Evolutionary conservation across 768 basidiomycete genomes (phyloP), one percentile per base, ranked within the genome.

Genomic region (Termitomyces titanicus): DNA sequence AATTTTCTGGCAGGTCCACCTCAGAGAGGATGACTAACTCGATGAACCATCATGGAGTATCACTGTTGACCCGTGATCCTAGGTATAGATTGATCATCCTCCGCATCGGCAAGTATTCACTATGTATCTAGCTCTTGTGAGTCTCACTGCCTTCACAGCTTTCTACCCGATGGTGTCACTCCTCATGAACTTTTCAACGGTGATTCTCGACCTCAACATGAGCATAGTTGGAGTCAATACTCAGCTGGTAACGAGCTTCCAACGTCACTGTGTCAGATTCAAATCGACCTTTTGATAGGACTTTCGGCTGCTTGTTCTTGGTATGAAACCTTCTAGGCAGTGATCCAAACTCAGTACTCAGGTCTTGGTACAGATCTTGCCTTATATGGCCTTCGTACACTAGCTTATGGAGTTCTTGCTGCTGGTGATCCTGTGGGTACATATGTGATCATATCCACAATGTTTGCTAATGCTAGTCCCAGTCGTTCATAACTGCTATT

Each of bases 121-220:
- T 39, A 46, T 44, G 13, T 33, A n/a, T 38, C 2, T 15, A 24
- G 13, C 55, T 62, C 55, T 40, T 10, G 12, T 15, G 9, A 43
- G 18, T 27, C 15, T 18, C 33, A 12, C 29, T 3, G n/a, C 2
- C 27, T 25, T 4, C 12, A n/a, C 9, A 55, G 53, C 37, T 27
- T 55, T 68, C 11, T 68, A 68, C 31, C 65, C 66, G 2, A 61
- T 68, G n/a, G 47, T 66, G 22, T 66, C 65, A 1, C 45, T 59
- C 7, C 27, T 62, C 20, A 38, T 65, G 39, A 66, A 66, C 52
- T 60, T 57, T 38, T 50, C 61, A 12, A 61, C 64, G 11, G 54
- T 58, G 20, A 56, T 58, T 17, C 40, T 68, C 6, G 66, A 66
- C 48, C 55, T 68, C 48, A 31, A 61, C 49, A 33, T 54, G 27